These are phyloP conservation scores for Arachnopeziza araneosa DNA, from an alignment of 2,329 filamentous ascomycete genomes.

Conservation along the genomic window DNA sequence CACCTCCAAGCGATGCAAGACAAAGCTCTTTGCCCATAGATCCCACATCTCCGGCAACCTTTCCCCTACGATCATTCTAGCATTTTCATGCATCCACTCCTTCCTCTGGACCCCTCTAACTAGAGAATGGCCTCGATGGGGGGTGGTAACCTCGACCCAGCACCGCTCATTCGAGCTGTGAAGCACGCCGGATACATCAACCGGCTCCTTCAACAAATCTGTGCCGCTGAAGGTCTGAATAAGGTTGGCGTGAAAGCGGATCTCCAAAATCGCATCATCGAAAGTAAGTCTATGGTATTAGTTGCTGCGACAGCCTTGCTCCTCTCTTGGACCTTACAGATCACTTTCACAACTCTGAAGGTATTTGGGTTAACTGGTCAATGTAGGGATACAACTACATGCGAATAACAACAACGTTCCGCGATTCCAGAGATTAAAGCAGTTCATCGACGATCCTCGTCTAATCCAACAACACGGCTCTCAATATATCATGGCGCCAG, in stretches of 20 bases:
- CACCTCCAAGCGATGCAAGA: background rate
- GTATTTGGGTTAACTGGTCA: background rate
- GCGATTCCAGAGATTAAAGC: slow-evolving; percentile 24
- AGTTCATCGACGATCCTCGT: slow-evolving; percentile 23
- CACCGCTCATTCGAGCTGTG: slow-evolving; percentile 24
- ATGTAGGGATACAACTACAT: slow-evolving; percentile 21
- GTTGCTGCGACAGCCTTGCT: slow-evolving; percentile 10
- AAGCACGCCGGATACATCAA: slow-evolving; percentile 26
- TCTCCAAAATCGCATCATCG: slow-evolving; percentile 71
- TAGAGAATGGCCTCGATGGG: slow-evolving; percentile 31
- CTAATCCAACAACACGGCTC: background rate
- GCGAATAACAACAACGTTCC: slow-evolving; percentile 16
- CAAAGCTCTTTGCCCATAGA: background rate
- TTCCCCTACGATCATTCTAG: background rate
- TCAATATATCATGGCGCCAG: background rate
- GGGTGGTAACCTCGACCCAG: slow-evolving; percentile 25
- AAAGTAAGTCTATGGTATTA: slow-evolving; percentile 53
- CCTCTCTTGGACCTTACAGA: background rate
- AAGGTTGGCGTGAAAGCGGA: slow-evolving; percentile 82
- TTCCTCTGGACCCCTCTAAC: background rate
- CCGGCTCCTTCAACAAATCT: slow-evolving; percentile 40
- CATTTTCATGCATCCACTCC: background rate
- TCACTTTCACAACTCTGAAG: background rate
- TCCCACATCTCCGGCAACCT: background rate
- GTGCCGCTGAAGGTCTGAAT: slow-evolving; percentile 66